Conservation (phyloP, 2,329 filamentous ascomycete species). For the Colletotrichum karsti region DNA sequence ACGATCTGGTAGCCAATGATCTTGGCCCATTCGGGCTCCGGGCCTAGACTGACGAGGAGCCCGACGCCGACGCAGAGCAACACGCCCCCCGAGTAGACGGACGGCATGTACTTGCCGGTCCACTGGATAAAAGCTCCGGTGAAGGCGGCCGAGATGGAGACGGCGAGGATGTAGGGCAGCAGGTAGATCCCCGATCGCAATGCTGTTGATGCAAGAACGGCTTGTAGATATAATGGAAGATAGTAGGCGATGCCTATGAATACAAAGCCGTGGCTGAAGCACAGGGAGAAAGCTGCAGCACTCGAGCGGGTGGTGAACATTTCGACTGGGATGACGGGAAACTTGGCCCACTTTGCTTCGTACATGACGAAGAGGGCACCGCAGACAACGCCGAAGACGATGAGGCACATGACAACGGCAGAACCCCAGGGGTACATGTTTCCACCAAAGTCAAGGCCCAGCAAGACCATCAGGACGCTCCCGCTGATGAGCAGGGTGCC, state of each 20-base stretch:
- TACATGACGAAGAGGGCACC: slow-evolving; percentile 45
- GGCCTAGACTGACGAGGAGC: slow-evolving; percentile 68
- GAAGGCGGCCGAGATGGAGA: slow-evolving; percentile 31
- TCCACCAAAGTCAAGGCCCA: slow-evolving; percentile 52
- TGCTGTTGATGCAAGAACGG: slow-evolving; percentile 43
- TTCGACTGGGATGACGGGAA: slow-evolving; percentile 50
- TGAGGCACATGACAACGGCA: slow-evolving; percentile 44
- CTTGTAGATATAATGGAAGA: slow-evolving; percentile 56
- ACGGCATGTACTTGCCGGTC: slow-evolving; percentile 71
- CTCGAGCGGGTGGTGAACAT: slow-evolving; percentile 55
- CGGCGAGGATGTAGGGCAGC: slow-evolving; percentile 38
- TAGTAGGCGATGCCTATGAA: slow-evolving; percentile 67
- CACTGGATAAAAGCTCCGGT: slow-evolving; percentile 56
- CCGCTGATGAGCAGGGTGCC: slow-evolving; percentile 52
- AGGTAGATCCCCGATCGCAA: slow-evolving; percentile 41
- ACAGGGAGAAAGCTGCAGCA: slow-evolving; percentile 73
- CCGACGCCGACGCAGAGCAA: slow-evolving; percentile 73
- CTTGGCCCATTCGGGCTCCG: slow-evolving; percentile 62
- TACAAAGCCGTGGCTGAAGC: slow-evolving; percentile 75
- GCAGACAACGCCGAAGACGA: slow-evolving; percentile 45
- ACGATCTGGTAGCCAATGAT: slow-evolving; percentile 70
- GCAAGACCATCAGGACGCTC: slow-evolving; percentile 42
- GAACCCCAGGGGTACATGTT: slow-evolving; percentile 79
- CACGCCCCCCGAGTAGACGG: slow-evolving; percentile 66
- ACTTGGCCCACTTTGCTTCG: slow-evolving; percentile 35